These are phyloP conservation scores for Zelopaecilomyces penicillatus DNA, from an alignment of 2,329 filamentous ascomycete genomes.

Conservation along the genomic window DNA sequence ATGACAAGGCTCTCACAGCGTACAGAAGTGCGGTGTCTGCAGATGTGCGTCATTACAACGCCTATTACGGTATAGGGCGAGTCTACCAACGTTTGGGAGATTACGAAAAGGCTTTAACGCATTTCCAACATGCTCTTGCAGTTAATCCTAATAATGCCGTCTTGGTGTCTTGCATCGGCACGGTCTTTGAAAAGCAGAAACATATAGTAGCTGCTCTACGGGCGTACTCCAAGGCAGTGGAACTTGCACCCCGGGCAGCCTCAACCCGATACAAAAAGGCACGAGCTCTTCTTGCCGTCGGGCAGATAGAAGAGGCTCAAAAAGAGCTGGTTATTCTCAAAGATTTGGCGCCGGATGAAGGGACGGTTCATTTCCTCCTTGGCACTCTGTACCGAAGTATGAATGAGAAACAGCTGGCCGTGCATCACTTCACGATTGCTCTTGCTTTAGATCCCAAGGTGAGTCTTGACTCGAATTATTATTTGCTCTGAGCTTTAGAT, in stretches of 20 bases:
- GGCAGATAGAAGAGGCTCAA: conserved; percentile 62
- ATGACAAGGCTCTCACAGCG: conserved; percentile 82
- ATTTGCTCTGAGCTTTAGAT: too few relatives aligned
- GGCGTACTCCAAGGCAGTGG: conserved; percentile 75
- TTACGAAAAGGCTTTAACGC: conserved; percentile 81
- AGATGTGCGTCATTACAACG: conserved; percentile 88
- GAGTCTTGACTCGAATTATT: conserved; percentile 20
- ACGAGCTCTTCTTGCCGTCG: conserved; percentile 70
- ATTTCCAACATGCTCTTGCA: conserved; percentile 77
- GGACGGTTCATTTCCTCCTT: conserved; percentile 90
- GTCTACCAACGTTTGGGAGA: conserved; percentile 88
- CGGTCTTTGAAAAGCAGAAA: conserved; percentile 81
- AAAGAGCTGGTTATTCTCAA: conserved; percentile 81
- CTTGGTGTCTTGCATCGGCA: conserved; percentile 84
- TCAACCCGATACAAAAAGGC: conserved; percentile 91
- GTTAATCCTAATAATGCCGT: conserved; percentile 95
- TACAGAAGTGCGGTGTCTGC: conserved; percentile 82
- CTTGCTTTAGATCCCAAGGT: conserved; percentile 96
- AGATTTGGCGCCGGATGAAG: conserved; percentile 86
- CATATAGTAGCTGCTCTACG: conserved; percentile 69
- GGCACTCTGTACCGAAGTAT: conserved; percentile 72
- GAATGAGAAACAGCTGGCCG: conserved; percentile 68
- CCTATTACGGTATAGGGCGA: conserved; percentile 83
- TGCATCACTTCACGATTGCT: conserved; percentile 89
- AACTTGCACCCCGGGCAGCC: conserved; percentile 71